Base-by-base conservation (phyloP, 2,329 filamentous ascomycete genomes). In the Chalara sp. region DNA sequence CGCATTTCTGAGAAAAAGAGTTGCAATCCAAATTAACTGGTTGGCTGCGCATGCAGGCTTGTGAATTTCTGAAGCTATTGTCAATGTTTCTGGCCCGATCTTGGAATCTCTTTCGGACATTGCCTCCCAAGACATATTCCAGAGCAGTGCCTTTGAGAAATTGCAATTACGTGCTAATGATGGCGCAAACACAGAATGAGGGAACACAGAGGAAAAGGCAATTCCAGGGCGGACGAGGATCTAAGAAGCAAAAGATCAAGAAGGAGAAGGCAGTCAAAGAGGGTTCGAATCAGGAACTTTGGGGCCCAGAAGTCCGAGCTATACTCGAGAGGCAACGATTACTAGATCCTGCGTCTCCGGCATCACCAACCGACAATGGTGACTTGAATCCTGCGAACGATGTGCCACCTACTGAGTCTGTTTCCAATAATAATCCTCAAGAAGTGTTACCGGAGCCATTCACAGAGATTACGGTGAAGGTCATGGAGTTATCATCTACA, bases 401-500 rank as follows among this genome's bases (percentile, higher is more conserved):
- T 37, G 11, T 44, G 21, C 53, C 58, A 29, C 57, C 63, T 11
- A 56, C 56, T 37, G 63, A 66, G 6, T 44, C 53, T 44, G 64
- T 65, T 4, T 55, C 59, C 5, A 61, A 57, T 4, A 63, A 31
- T 37, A 43, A 30, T 33, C 11, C 29, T 32, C 44, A 44, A 42
- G 7, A 33, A 6, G 37, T 44, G n/a, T 70, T 90, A 2, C 86
- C 87, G 1, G 79, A 84, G 57, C 74, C 75, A 39, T 86, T 86
- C 53, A 78, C 81, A 5, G 88, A 95, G 65, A 81, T 93, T 40
- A 84, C 96, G 48, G 80, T 97, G 40, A 82, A 86, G n/a, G 84
- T 97, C 52, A 69, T 83, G 6, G 81, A 87, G 58, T 75, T 97
- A 33, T 95, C 92, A 0, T 97, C 92, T 0, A 96, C 89, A 0